Percentiles rank a stretch among this genome's conserved stretches.
Conservation (phyloP, 2,329 filamentous ascomycete genomes). For the Corynespora cassiicola region DNA sequence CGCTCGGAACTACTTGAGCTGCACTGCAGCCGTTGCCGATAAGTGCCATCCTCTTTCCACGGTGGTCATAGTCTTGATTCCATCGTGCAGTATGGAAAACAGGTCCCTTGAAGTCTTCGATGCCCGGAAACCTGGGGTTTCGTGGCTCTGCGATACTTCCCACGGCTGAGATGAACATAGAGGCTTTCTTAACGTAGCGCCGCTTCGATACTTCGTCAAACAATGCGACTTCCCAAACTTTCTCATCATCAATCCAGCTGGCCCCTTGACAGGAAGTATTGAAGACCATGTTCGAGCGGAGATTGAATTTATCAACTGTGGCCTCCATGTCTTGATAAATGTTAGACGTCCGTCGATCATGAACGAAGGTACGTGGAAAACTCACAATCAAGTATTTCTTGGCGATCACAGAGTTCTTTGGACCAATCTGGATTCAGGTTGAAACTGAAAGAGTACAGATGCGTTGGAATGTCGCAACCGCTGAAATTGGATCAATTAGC, state of each 20-base stretch:
- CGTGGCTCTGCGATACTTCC: slow-evolving; percentile 45
- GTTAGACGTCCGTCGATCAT: background rate
- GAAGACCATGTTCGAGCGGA: slow-evolving; percentile 59
- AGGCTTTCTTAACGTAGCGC: slow-evolving; percentile 47
- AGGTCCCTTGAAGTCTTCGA: slow-evolving; percentile 51
- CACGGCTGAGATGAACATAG: slow-evolving; percentile 49
- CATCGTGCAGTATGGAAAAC: slow-evolving; percentile 51
- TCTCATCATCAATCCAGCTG: slow-evolving; percentile 53
- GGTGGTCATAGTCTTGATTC: slow-evolving; percentile 50
- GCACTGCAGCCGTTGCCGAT: slow-evolving; percentile 50
- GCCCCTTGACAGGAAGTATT: slow-evolving; percentile 53
- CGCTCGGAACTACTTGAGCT: slow-evolving; percentile 50
- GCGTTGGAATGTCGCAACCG: slow-evolving; percentile 45
- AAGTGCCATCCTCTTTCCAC: slow-evolving; percentile 46
- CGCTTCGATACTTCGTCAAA: slow-evolving; percentile 38
- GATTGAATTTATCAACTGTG: slow-evolving; percentile 54
- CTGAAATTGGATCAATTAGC: no score
- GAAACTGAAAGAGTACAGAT: slow-evolving; percentile 51
- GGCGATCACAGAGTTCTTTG: slow-evolving; percentile 50
- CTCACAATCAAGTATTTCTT: slow-evolving; percentile 51
- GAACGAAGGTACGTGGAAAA: background rate
- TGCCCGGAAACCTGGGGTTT: slow-evolving; percentile 38
- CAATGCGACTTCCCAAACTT: slow-evolving; percentile 56
- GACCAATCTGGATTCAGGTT: slow-evolving; percentile 53
- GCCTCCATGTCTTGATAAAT: slow-evolving; percentile 54